A percentile compares a stretch with the other conserved stretches of the same genome.
These are phyloP conservation scores for Aureobasidium sp. DNA, from an alignment of 2,329 filamentous ascomycete species.

Conservation along the genomic window DNA sequence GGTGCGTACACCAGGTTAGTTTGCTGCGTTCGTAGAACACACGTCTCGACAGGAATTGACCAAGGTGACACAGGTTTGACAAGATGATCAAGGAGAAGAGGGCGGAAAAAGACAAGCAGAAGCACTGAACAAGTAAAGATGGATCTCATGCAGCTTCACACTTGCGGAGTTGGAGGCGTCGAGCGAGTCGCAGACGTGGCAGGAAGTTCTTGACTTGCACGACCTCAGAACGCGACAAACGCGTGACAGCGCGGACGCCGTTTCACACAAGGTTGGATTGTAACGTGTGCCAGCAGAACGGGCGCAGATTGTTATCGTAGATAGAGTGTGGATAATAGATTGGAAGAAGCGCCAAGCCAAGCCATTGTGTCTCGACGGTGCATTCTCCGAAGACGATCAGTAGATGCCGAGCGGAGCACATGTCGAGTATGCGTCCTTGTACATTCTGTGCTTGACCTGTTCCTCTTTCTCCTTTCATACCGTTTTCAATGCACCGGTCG, in stretches of 20 bases:
- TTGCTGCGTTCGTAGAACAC: not conserved
- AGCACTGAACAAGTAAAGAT: conserved; percentile 26
- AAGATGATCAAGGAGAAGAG: conserved; percentile 34
- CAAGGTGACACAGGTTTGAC: conserved; percentile 28
- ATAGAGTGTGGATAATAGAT: not conserved
- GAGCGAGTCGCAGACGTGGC: not conserved
- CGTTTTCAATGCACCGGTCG: not conserved
- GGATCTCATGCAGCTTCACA: not conserved
- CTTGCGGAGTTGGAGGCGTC: not conserved
- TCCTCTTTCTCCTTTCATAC: not conserved
- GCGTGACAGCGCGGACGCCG: not conserved
- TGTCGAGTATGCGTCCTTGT: not conserved
- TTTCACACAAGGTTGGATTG: not conserved
- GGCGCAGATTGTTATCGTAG: not conserved
- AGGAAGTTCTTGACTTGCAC: not conserved
- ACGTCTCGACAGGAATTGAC: not conserved
- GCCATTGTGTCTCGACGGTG: not conserved
- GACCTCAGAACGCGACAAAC: not conserved
- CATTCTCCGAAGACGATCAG: conserved; percentile 4
- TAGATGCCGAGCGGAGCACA: not conserved
- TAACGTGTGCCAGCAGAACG: not conserved
- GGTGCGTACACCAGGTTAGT: conserved; percentile 37
- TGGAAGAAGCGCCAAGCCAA: not conserved
- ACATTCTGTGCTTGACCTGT: not conserved
- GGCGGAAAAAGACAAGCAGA: conserved; percentile 31